Conservation (phyloP, 2,329 filamentous ascomycete species). For the Penicillium sp. region DNA sequence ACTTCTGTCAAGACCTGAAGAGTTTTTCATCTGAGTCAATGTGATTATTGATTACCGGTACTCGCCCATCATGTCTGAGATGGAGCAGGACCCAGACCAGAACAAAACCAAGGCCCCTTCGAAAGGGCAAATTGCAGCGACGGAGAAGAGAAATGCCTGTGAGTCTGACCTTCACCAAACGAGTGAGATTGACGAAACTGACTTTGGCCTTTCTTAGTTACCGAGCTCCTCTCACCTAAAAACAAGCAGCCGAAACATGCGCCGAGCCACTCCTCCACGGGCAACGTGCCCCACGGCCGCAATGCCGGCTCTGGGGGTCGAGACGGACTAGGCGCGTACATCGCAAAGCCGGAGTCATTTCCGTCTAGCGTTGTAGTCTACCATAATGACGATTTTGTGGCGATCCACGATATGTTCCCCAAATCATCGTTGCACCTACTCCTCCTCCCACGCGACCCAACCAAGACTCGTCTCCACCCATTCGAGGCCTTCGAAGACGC, state of each 20-base stretch:
- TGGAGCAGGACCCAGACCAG: conserved; percentile 1
- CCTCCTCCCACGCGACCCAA: conserved; percentile 73
- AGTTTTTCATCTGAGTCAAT: not conserved
- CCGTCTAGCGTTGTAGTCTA: conserved; percentile 64
- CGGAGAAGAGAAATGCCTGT: conserved; percentile 43
- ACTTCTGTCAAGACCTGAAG: not conserved
- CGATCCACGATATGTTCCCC: conserved; percentile 81
- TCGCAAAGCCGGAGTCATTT: conserved; percentile 62
- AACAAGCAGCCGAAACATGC: conserved; percentile 41
- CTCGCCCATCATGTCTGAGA: conserved; percentile 6
- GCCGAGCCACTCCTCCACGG: conserved; percentile 19
- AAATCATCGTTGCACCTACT: conserved; percentile 85
- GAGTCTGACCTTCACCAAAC: conserved; percentile 10
- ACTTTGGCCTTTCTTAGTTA: conserved; percentile 41
- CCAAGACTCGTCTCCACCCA: conserved; percentile 67
- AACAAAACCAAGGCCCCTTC: not conserved
- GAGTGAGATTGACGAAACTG: not conserved
- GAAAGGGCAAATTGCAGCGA: conserved; percentile 8
- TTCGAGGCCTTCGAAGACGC: conserved; percentile 74
- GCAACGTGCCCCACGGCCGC: conserved; percentile 19
- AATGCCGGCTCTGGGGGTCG: conserved; percentile 48
- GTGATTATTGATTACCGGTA: not conserved
- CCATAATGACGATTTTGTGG: conserved; percentile 68
- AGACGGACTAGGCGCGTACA: conserved; percentile 68
- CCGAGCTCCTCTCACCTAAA: conserved; percentile 59